A percentile compares a stretch with the other conserved stretches of the same genome.
Evolutionary conservation across 768 basidiomycete species (phyloP).

Genomic region (Panaeolus papilionaceus): DNA sequence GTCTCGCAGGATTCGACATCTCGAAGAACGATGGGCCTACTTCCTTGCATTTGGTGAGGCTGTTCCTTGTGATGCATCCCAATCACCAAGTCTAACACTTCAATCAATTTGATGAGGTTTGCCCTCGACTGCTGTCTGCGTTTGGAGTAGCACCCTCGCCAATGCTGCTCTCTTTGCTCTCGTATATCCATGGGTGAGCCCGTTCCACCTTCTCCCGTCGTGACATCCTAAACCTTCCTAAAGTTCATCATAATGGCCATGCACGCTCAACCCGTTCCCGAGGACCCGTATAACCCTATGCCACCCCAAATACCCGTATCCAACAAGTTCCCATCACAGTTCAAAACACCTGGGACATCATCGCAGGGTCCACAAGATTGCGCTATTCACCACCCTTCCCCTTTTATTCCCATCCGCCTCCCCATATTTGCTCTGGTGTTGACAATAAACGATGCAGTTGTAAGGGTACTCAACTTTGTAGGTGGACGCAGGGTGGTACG

Average conservation of each 20-base stretch:
- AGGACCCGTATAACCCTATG: slow-evolving; percentile 75
- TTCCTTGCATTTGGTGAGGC: slow-evolving; percentile 79
- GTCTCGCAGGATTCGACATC: slow-evolving; percentile 67
- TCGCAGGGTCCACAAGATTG: slow-evolving; percentile 12
- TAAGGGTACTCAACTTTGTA: slow-evolving; percentile 65
- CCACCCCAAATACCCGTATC: slow-evolving; percentile 25
- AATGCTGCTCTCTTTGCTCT: slow-evolving; percentile 87
- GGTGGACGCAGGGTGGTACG: slow-evolving; percentile 36
- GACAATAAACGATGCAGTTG: slow-evolving; percentile 74
- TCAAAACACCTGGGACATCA: background rate
- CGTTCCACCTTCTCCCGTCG: slow-evolving; percentile 10
- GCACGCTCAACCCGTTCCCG: slow-evolving; percentile 74
- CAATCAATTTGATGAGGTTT: slow-evolving; percentile 54
- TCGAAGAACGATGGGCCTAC: slow-evolving; percentile 92
- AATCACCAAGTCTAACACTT: background rate
- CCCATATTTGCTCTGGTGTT: slow-evolving; percentile 79
- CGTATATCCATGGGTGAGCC: slow-evolving; percentile 75
- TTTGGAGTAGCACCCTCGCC: slow-evolving; percentile 74
- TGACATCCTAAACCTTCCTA: slow-evolving; percentile 14
- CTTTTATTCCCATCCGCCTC: slow-evolving; percentile 80
- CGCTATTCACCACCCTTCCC: slow-evolving; percentile 68
- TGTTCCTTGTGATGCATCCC: slow-evolving; percentile 3
- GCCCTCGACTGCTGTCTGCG: slow-evolving; percentile 75
- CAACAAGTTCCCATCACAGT: slow-evolving; percentile 6
- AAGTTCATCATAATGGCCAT: slow-evolving; percentile 89